A percentile compares a stretch with the other conserved stretches of the same genome.
Evolutionary conservation across 805 yeast genomes (phyloP).

Genomic region (Starmerella geochares): DNA sequence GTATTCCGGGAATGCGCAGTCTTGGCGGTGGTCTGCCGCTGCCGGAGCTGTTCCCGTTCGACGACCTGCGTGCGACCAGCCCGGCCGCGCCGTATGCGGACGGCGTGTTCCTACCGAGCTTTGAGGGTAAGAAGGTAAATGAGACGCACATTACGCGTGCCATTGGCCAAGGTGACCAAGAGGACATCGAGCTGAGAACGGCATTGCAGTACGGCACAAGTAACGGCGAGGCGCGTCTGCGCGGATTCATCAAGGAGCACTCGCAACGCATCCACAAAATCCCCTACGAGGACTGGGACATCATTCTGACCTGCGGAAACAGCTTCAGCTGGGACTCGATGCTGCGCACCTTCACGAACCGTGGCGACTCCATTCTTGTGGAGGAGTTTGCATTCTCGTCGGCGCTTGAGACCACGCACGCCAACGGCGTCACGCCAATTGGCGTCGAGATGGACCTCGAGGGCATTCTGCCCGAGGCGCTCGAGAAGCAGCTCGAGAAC

Average conservation of each 20-base stretch:
- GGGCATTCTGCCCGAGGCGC: slow-evolving; percentile 64
- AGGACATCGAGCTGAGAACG: slow-evolving; percentile 58
- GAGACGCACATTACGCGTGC: slow-evolving; percentile 30
- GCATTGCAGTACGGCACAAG: slow-evolving; percentile 88
- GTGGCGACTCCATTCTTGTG: slow-evolving; percentile 69
- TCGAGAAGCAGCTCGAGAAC: slow-evolving; percentile 48
- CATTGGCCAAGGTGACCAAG: slow-evolving; percentile 31
- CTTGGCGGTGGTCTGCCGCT: slow-evolving; percentile 94
- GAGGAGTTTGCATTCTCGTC: slow-evolving; percentile 82
- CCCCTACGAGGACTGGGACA: slow-evolving; percentile 60
- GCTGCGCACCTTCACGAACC: slow-evolving; percentile 61
- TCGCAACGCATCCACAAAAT: slow-evolving; percentile 34
- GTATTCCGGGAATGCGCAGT: slow-evolving; percentile 67
- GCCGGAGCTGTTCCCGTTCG: slow-evolving; percentile 87
- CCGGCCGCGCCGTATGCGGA: slow-evolving; percentile 62
- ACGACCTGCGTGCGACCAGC: slow-evolving; percentile 54
- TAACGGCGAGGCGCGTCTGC: slow-evolving; percentile 65
- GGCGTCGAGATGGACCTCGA: slow-evolving; percentile 68
- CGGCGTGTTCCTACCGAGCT: slow-evolving; percentile 43
- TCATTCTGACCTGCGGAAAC: slow-evolving; percentile 64
- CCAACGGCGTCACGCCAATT: slow-evolving; percentile 54
- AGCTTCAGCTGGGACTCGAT: slow-evolving; percentile 80
- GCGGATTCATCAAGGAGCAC: slow-evolving; percentile 64
- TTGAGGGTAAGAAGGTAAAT: slow-evolving; percentile 24
- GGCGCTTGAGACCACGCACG: slow-evolving; percentile 70